phyloP scores from a whole-genome alignment of 495 filamentous ascomycete species.

The Penicillium samsonianum region DNA sequence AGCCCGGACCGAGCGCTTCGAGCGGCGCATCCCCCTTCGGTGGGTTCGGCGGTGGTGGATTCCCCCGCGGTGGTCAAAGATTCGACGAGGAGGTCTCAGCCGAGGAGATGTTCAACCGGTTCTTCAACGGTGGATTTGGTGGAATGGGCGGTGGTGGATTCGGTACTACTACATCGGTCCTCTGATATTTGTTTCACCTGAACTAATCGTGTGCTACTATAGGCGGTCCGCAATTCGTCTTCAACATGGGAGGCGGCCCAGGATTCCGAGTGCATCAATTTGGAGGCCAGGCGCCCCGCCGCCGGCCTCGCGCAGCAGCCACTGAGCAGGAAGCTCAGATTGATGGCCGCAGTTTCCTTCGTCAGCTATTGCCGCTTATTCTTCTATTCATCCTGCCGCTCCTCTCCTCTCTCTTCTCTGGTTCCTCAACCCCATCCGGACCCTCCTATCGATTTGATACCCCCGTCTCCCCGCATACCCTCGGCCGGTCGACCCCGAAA shows the following conservation, averaged over 20 bases:
- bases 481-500: constrained; percentile 67
- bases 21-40: constrained; percentile 60
- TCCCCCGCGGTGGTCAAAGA: constrained; percentile 51
- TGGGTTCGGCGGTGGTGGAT: constrained; percentile 65
- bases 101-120: constrained; percentile 93
- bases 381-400: constrained; percentile 87
- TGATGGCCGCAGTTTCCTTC: constrained; percentile 48
- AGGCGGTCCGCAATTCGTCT: constrained; percentile 81
- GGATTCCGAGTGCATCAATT: constrained; percentile 87
- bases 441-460: constrained; percentile 73
- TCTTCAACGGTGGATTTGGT: constrained; percentile 71
- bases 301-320: constrained; percentile 68
- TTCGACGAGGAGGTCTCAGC: constrained; percentile 93
- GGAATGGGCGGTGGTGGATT: constrained; percentile 62
- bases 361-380: constrained; percentile 78
- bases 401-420: constrained; percentile 76
- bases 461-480: constrained; percentile 66
- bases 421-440: constrained; percentile 54
- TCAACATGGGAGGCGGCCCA: constrained; percentile 84
- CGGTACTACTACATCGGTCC: constrained; percentile 45
- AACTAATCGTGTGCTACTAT: constrained; percentile 10
- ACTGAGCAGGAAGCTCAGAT: constrained; percentile 50
- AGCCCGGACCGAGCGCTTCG: constrained; percentile 50
- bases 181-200: background rate
- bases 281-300: constrained; percentile 65